Conservation (phyloP, 148 eudicot species). For the Vaccinium corymbosum region DNA sequence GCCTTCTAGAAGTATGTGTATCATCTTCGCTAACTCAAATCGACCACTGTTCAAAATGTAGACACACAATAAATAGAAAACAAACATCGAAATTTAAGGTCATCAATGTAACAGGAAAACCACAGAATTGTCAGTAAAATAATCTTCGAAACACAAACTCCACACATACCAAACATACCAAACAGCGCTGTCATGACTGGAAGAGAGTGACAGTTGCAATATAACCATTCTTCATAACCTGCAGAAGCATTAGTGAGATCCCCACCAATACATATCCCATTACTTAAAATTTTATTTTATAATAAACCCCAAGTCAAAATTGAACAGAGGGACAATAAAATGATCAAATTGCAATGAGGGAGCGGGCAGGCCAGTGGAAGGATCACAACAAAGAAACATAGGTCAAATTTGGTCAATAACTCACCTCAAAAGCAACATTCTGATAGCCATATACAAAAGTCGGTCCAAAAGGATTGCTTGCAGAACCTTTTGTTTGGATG, state of each 20-base stretch:
- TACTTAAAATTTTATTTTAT: background rate
- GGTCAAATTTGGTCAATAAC: constrained; percentile 13
- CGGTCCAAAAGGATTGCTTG: constrained; percentile 91
- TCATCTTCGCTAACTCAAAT: constrained; percentile 9
- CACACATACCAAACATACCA: constrained; percentile 23
- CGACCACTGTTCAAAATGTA: background rate
- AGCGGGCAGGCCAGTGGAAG: background rate
- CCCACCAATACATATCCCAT: background rate
- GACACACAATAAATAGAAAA: background rate
- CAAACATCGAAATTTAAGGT: no score
- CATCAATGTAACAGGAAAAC: background rate
- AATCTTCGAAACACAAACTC: background rate
- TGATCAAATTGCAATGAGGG: background rate
- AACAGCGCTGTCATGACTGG: constrained; percentile 50
- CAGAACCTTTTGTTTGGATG: constrained; percentile 89
- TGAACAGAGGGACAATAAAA: constrained; percentile 5
- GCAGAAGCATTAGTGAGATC: constrained; percentile 18
- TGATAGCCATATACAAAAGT: constrained; percentile 96
- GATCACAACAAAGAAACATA: background rate
- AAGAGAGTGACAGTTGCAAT: constrained; percentile 90
- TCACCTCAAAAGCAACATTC: constrained; percentile 92
- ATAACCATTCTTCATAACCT: constrained; percentile 96
- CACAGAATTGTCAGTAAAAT: background rate
- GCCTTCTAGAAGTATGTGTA: background rate
- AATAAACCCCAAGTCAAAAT: background rate